Percentiles rank a stretch among this genome's conserved stretches.
Evolutionary conservation across 2,329 filamentous ascomycete genomes (phyloP).

Genomic region (Graphiopsis chlorocephala): DNA sequence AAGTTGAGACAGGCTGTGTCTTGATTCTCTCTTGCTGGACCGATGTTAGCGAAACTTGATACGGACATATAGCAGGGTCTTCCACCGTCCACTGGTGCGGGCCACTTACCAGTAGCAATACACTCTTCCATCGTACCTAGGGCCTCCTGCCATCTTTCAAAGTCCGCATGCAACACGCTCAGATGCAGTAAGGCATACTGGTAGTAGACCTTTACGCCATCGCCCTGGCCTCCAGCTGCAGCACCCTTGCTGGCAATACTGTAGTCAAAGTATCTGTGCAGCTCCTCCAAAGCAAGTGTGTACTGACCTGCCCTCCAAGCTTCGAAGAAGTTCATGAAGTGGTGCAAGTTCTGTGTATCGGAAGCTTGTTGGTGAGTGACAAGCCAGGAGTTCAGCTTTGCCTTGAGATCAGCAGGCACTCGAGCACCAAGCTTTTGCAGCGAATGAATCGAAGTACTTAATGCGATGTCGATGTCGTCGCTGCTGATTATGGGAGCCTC

Average conservation of each 20-base stretch:
- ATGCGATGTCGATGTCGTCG: slow-evolving; percentile 44
- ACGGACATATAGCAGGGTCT: not conserved
- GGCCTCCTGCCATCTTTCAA: slow-evolving; percentile 85
- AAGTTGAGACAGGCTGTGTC: slow-evolving; percentile 93
- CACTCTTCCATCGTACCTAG: slow-evolving; percentile 94
- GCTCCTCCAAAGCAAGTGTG: slow-evolving; percentile 80
- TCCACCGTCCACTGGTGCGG: not conserved
- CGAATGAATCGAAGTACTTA: slow-evolving; percentile 85
- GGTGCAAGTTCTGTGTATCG: slow-evolving; percentile 30
- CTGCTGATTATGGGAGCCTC: slow-evolving; percentile 21
- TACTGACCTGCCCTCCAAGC: slow-evolving; percentile 90
- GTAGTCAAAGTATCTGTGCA: slow-evolving; percentile 96
- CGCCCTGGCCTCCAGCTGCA: slow-evolving; percentile 23
- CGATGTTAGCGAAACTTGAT: slow-evolving; percentile 13
- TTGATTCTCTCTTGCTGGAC: slow-evolving; percentile 75
- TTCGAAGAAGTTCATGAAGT: slow-evolving; percentile 66
- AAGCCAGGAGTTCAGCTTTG: slow-evolving; percentile 57
- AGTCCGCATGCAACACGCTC: slow-evolving; percentile 90
- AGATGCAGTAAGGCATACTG: slow-evolving; percentile 94
- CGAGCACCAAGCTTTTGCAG: slow-evolving; percentile 80
- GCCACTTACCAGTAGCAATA: slow-evolving; percentile 64
- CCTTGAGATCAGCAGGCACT: slow-evolving; percentile 70
- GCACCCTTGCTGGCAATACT: slow-evolving; percentile 46
- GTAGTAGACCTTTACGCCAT: slow-evolving; percentile 72
- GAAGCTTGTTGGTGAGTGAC: slow-evolving; percentile 25